Evolutionary conservation across 768 basidiomycete species (phyloP).

Genomic region (Rhizopogon vesiculosus): DNA sequence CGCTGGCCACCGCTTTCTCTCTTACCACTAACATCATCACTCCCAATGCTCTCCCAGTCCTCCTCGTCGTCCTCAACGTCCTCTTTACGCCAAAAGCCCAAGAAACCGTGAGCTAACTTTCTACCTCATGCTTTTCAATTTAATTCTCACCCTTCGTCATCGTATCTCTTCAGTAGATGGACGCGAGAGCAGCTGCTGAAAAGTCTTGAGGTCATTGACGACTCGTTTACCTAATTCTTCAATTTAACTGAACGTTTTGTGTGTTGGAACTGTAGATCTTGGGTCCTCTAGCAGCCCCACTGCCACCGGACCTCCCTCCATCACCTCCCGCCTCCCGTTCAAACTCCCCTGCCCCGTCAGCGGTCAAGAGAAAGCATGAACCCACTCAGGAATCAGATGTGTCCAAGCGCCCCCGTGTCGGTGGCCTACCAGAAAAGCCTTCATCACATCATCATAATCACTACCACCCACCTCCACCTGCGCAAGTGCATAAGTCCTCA

Average conservation of each 20-base stretch:
- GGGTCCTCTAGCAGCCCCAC: conserved; percentile 32
- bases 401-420: conserved; percentile 29
- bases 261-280: conserved; percentile 29
- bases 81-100: conserved; percentile 18
- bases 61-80: conserved; percentile 23
- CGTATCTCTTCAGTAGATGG: conserved; percentile 27
- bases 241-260: neutral
- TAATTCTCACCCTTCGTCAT: conserved; percentile 15
- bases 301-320: conserved; percentile 40
- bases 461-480: conserved; percentile 20
- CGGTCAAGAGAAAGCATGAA: conserved; percentile 36
- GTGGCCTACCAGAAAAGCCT: conserved; percentile 18
- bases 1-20: conserved; percentile 34
- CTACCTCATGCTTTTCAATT: neutral
- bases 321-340: conserved; percentile 41
- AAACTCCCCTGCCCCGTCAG: conserved; percentile 33
- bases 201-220: conserved; percentile 33
- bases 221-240: neutral
- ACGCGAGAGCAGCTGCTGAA: conserved; percentile 34
- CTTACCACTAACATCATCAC: conserved; percentile 34
- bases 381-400: conserved; percentile 18
- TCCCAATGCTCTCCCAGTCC: conserved; percentile 25
- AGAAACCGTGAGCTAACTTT: conserved; percentile 28
- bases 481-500: conserved; percentile 15
- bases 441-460: conserved; percentile 22